These are phyloP conservation scores for Collybiopsis confluens DNA, from an alignment of 768 basidiomycete species.

Conservation along the genomic window DNA sequence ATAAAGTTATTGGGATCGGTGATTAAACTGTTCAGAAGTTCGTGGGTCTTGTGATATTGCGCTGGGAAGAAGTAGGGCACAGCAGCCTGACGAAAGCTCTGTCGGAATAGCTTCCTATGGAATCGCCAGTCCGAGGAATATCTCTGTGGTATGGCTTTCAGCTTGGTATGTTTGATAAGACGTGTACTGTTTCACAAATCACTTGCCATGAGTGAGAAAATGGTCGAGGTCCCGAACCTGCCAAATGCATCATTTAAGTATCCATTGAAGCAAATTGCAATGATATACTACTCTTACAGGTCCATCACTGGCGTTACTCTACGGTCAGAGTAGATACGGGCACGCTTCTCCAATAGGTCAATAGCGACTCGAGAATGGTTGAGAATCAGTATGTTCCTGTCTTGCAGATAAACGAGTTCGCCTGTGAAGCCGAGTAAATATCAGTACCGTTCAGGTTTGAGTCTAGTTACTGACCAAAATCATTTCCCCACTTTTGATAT, in stretches of 20 bases:
- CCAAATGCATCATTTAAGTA: not conserved
- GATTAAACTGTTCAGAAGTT: not conserved
- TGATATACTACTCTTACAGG: not conserved
- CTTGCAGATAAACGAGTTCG: not conserved
- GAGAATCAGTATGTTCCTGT: too few relatives aligned
- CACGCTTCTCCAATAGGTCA: not conserved
- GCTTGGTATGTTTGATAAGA: not conserved
- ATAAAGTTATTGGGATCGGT: not conserved
- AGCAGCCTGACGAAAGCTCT: not conserved
- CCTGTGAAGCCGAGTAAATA: not conserved
- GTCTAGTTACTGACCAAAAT: not conserved
- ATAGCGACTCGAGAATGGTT: too few relatives aligned
- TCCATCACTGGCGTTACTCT: not conserved
- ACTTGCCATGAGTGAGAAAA: not conserved
- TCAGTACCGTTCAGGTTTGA: not conserved
- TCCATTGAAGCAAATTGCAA: not conserved
- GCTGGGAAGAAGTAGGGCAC: not conserved
- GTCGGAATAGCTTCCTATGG: not conserved
- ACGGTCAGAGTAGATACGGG: not conserved
- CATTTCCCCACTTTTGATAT: not conserved
- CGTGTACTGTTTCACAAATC: not conserved
- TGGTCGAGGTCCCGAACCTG: not conserved
- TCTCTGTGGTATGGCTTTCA: not conserved
- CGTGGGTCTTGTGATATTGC: not conserved
- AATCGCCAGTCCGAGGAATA: not conserved